phyloP scores from a whole-genome alignment of 225 moss, liverwort and hornwort genomes.

The Neckera pumila region DNA sequence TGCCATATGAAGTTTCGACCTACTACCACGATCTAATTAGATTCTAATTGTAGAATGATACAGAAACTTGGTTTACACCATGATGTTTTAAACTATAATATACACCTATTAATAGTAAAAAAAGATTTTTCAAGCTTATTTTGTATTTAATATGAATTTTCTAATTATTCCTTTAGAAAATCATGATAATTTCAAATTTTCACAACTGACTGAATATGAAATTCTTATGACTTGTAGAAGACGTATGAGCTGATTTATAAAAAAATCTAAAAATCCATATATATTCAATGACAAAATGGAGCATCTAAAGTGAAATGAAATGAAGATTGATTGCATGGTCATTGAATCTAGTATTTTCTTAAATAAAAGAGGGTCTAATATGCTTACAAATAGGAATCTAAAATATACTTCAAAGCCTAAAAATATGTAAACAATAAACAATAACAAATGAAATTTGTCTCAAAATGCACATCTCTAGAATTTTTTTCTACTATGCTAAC shows the following conservation, averaged over 20 bases:
- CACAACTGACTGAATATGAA: neutral
- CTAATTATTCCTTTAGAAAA: neutral
- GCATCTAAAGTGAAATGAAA: fast-evolving
- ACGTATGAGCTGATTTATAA: fast-evolving
- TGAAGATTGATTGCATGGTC: neutral
- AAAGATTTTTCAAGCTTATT: neutral
- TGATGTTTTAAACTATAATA: neutral
- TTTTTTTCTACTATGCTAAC: too few relatives aligned
- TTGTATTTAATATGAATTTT: too few relatives aligned
- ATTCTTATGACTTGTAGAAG: neutral
- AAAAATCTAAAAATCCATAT: neutral
- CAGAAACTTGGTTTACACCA: neutral
- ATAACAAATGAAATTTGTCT: neutral
- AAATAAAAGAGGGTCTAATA: fast-evolving
- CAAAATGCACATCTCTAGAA: neutral
- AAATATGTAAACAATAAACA: too few relatives aligned
- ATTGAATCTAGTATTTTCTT: fast-evolving
- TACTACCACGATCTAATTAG: too few relatives aligned
- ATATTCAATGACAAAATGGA: neutral
- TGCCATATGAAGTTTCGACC: too few relatives aligned
- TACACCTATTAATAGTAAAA: neutral
- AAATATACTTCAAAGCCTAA: neutral
- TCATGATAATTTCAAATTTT: neutral
- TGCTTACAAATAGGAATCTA: neutral
- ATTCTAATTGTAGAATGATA: too few relatives aligned